These are phyloP conservation scores for Sanghuangporus sanghuang DNA, from an alignment of 1,284 basidiomycete species.

Conservation along the genomic window DNA sequence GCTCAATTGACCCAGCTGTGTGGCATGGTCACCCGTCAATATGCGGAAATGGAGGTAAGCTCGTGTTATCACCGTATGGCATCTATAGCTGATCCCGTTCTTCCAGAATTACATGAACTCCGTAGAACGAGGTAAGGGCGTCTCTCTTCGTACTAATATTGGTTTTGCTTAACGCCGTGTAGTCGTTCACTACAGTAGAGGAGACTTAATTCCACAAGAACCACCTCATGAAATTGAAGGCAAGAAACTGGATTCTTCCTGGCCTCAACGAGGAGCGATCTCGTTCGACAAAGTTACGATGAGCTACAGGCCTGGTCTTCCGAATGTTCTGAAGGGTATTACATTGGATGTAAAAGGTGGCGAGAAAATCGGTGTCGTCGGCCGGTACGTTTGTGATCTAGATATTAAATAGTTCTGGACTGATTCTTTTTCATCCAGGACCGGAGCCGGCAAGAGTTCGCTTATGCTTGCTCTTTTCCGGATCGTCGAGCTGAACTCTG, in stretches of 20 bases:
- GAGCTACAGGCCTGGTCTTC: slow-evolving; percentile 53
- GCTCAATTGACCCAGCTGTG: slow-evolving; percentile 43
- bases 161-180: slow-evolving; percentile 5
- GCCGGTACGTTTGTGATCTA: slow-evolving; percentile 28
- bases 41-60: slow-evolving; percentile 59
- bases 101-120: slow-evolving; percentile 68
- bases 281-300: slow-evolving; percentile 50
- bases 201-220: slow-evolving; percentile 56
- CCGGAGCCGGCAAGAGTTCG: slow-evolving; percentile 34
- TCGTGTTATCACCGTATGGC: neutral
- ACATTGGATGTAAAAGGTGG: slow-evolving; percentile 54
- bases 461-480: slow-evolving; percentile 34
- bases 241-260: slow-evolving; percentile 44
- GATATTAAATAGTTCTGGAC: slow-evolving; percentile 23
- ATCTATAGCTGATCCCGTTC: slow-evolving; percentile 8
- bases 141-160: slow-evolving; percentile 9
- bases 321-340: slow-evolving; percentile 54
- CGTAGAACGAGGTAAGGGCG: slow-evolving; percentile 53
- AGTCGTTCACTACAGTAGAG: slow-evolving; percentile 59
- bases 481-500: slow-evolving; percentile 37
- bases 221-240: slow-evolving; percentile 52
- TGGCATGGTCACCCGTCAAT: slow-evolving; percentile 52
- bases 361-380: slow-evolving; percentile 79
- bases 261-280: slow-evolving; percentile 49
- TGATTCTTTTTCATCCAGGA: slow-evolving; percentile 23